These are phyloP conservation scores for Kodamaea kakaduensis DNA, from an alignment of 805 yeast genomes.

Conservation along the genomic window DNA sequence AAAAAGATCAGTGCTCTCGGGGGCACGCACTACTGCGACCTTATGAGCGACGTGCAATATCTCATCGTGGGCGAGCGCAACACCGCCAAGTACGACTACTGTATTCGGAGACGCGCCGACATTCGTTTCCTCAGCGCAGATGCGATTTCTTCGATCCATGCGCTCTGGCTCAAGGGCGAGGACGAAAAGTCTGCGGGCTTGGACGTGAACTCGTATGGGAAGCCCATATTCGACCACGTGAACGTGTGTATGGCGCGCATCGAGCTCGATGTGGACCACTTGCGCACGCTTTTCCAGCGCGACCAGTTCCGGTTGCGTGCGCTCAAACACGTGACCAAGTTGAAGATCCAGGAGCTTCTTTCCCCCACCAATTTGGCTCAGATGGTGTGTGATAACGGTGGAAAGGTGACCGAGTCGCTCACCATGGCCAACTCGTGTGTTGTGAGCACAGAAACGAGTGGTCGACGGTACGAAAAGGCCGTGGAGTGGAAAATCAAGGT, in stretches of 20 bases:
- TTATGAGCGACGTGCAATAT: constrained; percentile 58
- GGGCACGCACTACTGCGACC: constrained; percentile 51
- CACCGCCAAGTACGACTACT: constrained; percentile 53
- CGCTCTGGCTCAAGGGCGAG: constrained; percentile 52
- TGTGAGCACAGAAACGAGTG: constrained; percentile 47
- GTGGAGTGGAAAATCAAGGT: constrained; percentile 50
- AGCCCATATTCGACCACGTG: constrained; percentile 46
- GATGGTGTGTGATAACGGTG: constrained; percentile 44
- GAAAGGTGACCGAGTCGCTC: constrained; percentile 48
- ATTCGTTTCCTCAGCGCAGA: constrained; percentile 51
- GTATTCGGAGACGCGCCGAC: constrained; percentile 50
- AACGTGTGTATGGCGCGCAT: constrained; percentile 43
- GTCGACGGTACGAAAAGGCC: constrained; percentile 51
- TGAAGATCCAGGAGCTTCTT: constrained; percentile 18
- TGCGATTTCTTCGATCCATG: constrained; percentile 41
- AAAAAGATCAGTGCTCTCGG: constrained; percentile 52
- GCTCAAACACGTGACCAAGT: constrained; percentile 9
- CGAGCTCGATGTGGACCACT: constrained; percentile 16
- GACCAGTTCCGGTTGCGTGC: constrained; percentile 22
- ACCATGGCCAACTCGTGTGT: constrained; percentile 42
- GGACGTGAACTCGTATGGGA: constrained; percentile 19
- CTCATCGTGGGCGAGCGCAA: constrained; percentile 56
- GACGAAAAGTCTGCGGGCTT: constrained; percentile 24
- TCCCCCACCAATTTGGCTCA: constrained; percentile 29
- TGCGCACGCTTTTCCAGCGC: constrained; percentile 14